These are phyloP conservation scores for Macrophomina tecta DNA, from an alignment of 2,329 filamentous ascomycete genomes.

Conservation along the genomic window DNA sequence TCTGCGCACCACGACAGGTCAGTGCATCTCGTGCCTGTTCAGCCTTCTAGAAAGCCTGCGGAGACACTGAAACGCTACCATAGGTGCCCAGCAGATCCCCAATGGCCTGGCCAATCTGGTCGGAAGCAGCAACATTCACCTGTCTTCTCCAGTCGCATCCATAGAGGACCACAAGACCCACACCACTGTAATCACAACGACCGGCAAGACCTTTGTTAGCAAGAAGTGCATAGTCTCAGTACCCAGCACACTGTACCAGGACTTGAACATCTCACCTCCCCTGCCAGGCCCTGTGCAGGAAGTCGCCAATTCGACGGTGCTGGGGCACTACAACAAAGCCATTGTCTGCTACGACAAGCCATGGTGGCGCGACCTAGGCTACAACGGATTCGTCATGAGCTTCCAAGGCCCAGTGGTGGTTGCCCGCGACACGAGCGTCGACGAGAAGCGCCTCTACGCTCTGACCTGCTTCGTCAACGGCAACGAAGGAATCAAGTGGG, in stretches of 20 bases:
- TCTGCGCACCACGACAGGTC: constrained; percentile 46
- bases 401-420: constrained; percentile 43
- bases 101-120: constrained; percentile 33
- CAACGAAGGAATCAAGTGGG: constrained; percentile 46
- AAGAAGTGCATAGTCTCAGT: constrained; percentile 32
- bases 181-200: background rate
- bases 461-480: constrained; percentile 53
- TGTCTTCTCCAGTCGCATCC: background rate
- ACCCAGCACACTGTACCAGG: constrained; percentile 50
- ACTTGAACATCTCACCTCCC: constrained; percentile 55
- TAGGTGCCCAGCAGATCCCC: constrained; percentile 34
- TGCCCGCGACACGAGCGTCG: constrained; percentile 38
- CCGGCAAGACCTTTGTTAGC: background rate
- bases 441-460: constrained; percentile 35
- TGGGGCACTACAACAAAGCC: constrained; percentile 59
- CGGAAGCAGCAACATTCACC: constrained; percentile 3
- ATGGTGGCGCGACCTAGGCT: constrained; percentile 54
- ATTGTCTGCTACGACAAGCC: constrained; percentile 55
- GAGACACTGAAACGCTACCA: background rate
- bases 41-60: background rate
- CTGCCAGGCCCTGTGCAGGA: constrained; percentile 52
- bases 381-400: constrained; percentile 55
- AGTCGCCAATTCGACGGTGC: constrained; percentile 41
- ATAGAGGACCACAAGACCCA: background rate
- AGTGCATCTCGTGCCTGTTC: background rate